phyloP scores from a whole-genome alignment of 1,284 basidiomycete species.

The Cutaneotrichosporon cavernicola region DNA sequence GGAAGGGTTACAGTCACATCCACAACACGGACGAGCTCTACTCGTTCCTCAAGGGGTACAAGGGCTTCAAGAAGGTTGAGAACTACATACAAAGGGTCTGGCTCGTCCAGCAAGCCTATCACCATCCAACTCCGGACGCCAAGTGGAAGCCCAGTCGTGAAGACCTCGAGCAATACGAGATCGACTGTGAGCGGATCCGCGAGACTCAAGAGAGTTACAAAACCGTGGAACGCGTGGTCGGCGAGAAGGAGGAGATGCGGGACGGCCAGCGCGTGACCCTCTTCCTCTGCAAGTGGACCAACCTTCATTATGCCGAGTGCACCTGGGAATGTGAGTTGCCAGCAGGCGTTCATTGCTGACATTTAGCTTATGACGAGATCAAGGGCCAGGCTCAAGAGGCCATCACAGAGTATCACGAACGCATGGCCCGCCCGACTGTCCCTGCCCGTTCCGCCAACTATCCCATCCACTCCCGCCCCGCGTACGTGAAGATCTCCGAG shows the following conservation, averaged over 20 bases:
- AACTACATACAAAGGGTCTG: constrained; percentile 90
- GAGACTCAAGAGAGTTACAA: constrained; percentile 89
- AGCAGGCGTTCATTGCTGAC: not conserved
- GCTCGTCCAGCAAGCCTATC: constrained; percentile 68
- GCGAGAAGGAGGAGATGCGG: constrained; percentile 67
- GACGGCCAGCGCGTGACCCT: constrained; percentile 63
- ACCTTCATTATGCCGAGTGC: constrained; percentile 89
- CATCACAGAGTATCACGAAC: constrained; percentile 75
- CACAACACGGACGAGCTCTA: constrained; percentile 98
- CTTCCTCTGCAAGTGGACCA: constrained; percentile 97
- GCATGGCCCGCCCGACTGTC: constrained; percentile 76
- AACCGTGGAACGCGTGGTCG: constrained; percentile 86
- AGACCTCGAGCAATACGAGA: constrained; percentile 81
- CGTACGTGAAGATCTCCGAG: constrained; percentile 80
- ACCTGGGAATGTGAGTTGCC: constrained; percentile 80
- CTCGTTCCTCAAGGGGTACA: constrained; percentile 70
- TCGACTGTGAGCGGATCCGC: constrained; percentile 85
- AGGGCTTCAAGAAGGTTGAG: constrained; percentile 93
- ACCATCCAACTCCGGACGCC: constrained; percentile 54
- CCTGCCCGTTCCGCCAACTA: constrained; percentile 82
- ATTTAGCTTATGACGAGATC: constrained; percentile 65
- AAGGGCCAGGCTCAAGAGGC: constrained; percentile 61
- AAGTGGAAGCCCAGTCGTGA: constrained; percentile 72
- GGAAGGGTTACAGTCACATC: constrained; percentile 89
- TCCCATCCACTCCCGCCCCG: constrained; percentile 67